Conservation (phyloP, 768 basidiomycete genomes). For the Xerocomellus chrysenteron region DNA sequence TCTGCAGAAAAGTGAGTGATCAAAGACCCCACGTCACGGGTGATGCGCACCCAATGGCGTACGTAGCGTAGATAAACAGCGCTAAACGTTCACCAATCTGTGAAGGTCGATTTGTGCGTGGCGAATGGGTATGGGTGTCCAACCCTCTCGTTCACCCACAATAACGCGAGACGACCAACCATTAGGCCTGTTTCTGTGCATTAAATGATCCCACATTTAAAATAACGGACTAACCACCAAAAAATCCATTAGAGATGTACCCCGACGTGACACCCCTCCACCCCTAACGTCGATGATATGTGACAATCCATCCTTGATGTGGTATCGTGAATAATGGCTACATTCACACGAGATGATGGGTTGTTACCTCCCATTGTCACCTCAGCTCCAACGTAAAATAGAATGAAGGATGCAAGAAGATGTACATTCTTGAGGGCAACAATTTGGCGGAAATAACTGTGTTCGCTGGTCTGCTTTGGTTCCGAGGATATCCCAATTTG, state of each 20-base stretch:
- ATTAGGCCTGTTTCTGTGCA: constrained; percentile 20
- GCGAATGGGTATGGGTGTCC: not conserved
- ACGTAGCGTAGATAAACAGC: constrained; percentile 28
- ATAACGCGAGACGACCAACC: constrained; percentile 29
- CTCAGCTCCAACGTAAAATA: constrained; percentile 52
- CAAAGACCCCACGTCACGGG: not conserved
- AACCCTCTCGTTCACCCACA: constrained; percentile 32
- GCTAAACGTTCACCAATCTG: constrained; percentile 34
- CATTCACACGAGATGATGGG: not conserved
- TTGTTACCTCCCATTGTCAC: constrained; percentile 47
- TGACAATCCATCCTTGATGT: constrained; percentile 62
- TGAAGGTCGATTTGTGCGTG: not conserved
- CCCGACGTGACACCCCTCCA: constrained; percentile 44
- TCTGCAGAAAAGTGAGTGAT: constrained; percentile 28
- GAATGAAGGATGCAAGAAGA: constrained; percentile 43
- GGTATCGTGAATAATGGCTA: not conserved
- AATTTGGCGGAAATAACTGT: constrained; percentile 48
- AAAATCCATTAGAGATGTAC: constrained; percentile 46
- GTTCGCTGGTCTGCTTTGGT: constrained; percentile 25
- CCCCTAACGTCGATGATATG: constrained; percentile 45
- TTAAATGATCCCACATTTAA: not conserved
- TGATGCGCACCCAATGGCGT: constrained; percentile 29
- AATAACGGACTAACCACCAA: constrained; percentile 17
- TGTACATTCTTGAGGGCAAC: constrained; percentile 42
- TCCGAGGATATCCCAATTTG: constrained; percentile 34